Percentiles rank a stretch among this genome's conserved stretches.
phyloP scores from a whole-genome alignment of 768 basidiomycete genomes.

The Agaricus blazei region DNA sequence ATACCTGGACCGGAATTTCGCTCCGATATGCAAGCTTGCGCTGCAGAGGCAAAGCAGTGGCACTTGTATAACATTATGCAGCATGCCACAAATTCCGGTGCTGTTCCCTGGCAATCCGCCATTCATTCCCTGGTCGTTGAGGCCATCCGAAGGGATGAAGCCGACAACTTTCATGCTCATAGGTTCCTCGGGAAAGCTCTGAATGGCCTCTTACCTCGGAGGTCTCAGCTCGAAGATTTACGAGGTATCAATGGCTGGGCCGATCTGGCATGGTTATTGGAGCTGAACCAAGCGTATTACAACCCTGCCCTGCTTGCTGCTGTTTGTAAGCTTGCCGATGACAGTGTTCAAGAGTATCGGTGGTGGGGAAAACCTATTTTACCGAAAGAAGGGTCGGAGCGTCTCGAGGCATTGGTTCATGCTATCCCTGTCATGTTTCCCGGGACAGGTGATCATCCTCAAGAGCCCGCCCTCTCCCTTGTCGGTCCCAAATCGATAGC shows the following conservation, averaged over 20 bases:
- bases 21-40: constrained; percentile 5
- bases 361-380: constrained; percentile 11
- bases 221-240: constrained; percentile 13
- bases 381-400: constrained; percentile 7
- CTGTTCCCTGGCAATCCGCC: constrained; percentile 16
- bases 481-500: constrained; percentile 6
- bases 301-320: constrained; percentile 21
- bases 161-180: constrained; percentile 12
- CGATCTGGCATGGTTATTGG: constrained; percentile 21
- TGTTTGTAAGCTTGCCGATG: constrained; percentile 14
- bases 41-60: constrained; percentile 11
- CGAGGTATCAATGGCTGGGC: constrained; percentile 16
- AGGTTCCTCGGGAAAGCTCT: constrained; percentile 17
- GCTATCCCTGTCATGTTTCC: constrained; percentile 4
- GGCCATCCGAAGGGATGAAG: constrained; percentile 18
- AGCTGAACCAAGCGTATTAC: constrained; percentile 22
- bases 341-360: neutral
- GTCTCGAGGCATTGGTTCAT: constrained; percentile 6
- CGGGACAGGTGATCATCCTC: neutral
- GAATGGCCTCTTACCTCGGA: constrained; percentile 20
- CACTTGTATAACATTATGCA: constrained; percentile 19
- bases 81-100: constrained; percentile 14
- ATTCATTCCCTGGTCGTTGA: constrained; percentile 20
- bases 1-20: constrained; percentile 2
- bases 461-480: constrained; percentile 9